These are phyloP conservation scores for Kazachstania martiniae DNA, from an alignment of 805 yeast genomes.

Conservation along the genomic window DNA sequence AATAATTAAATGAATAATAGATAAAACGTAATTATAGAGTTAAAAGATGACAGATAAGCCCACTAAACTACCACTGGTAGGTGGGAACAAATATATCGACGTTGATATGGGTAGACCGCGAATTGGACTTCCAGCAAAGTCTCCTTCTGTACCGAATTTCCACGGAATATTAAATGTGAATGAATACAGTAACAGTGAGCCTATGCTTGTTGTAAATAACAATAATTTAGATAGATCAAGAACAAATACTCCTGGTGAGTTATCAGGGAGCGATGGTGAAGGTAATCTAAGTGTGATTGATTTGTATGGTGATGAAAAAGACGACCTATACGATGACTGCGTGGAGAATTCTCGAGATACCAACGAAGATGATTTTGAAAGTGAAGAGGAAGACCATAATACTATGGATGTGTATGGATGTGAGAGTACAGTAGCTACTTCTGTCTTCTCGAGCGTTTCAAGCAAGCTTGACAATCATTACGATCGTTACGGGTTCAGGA, in stretches of 20 bases:
- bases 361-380: conserved; percentile 3
- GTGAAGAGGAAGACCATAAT: conserved; percentile 1
- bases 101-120: too few relatives aligned
- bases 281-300: conserved; percentile 30
- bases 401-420: too few relatives aligned
- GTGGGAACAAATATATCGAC: too few relatives aligned
- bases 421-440: not conserved
- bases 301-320: conserved; percentile 26
- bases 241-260: not conserved
- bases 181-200: conserved; percentile 7
- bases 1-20: too few relatives aligned
- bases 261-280: conserved; percentile 8
- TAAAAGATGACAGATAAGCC: too few relatives aligned
- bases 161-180: conserved; percentile 5
- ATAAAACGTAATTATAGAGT: too few relatives aligned
- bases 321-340: conserved; percentile 1
- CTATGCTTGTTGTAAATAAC: not conserved
- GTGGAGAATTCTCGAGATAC: too few relatives aligned
- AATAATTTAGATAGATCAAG: not conserved
- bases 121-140: conserved; percentile 5
- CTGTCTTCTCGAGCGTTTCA: not conserved
- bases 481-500: conserved; percentile 85
- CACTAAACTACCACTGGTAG: too few relatives aligned
- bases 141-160: conserved; percentile 17
- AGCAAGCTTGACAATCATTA: conserved; percentile 18